Evolutionary conservation across 2,329 filamentous ascomycete genomes (phyloP), one percentile per base, ranked within the genome.

Genomic region (Hypomyces perniciosus): DNA sequence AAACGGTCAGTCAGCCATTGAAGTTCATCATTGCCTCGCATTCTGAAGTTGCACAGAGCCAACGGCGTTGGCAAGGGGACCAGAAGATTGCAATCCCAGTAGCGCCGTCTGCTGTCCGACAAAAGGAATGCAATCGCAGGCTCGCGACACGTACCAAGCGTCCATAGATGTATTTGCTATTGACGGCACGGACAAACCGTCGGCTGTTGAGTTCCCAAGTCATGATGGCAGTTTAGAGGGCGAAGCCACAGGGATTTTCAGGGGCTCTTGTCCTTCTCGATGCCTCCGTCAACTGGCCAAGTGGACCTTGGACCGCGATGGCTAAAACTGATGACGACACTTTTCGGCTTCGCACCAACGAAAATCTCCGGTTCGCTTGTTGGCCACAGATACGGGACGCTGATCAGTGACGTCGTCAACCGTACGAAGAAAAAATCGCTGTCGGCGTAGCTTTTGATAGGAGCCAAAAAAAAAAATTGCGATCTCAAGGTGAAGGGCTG

Each of bases 81-180:
- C 20, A 20, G 20, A 20, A 20, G 20, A 20, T 3, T 20, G 20
- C 20, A 3, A 20, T 9, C 12, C 5, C 42, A 41, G 31, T 53
- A 59, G 53, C 54, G 46, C 43, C 55, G 48, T 46, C 49, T 54
- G 54, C 26, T 44, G 50, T 33, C 29, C 29, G 33, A 43, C 40
- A 47, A 30, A 35, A 52, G 38, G 45, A 48, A 39, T 27, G 39
- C n/a, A 26, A 8, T 7, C n/a, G 10, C 6, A 13, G 20, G 8
- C 12, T 38, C 12, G 12, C 13, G 8, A 10, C n/a, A 81, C 85
- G 65, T 76, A 90, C 87, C 64, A 89, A 74, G 66, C 79, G 80
- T 57, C 85, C 86, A 68, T 83, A 88, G 57, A 90, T 82, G 68
- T 82, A 90, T 68, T 84, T 84, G 67, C 57, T 57, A 55, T 68